Conservation (phyloP, 495 filamentous ascomycete species). For the Collariella sp. region DNA sequence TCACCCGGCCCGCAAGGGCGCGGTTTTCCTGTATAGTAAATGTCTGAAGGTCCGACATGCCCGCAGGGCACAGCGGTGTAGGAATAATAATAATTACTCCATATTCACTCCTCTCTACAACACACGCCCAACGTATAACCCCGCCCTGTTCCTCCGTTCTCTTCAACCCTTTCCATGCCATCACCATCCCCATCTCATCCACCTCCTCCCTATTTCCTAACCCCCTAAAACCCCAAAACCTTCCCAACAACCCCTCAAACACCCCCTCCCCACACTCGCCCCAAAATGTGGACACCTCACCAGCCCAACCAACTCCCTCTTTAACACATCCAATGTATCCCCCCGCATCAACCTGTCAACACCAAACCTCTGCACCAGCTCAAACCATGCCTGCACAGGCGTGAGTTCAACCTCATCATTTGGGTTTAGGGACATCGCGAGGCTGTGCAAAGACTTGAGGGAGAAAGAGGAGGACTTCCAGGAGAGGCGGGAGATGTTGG, state of each 20-base stretch:
- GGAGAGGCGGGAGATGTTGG: background rate
- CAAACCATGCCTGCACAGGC: conserved; percentile 47
- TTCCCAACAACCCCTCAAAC: conserved; percentile 35
- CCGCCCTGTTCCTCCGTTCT: no score
- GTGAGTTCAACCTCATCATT: conserved; percentile 32
- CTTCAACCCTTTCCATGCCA: no score
- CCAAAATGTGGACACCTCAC: conserved; percentile 37
- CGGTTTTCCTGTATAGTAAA: no score
- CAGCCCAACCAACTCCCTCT: conserved; percentile 25
- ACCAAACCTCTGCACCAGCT: conserved; percentile 29
- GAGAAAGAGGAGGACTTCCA: conserved; percentile 27
- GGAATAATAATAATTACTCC: no score
- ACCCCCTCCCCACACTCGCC: conserved; percentile 32
- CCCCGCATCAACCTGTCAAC: conserved; percentile 11
- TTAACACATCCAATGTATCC: conserved; percentile 24
- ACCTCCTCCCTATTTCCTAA: background rate
- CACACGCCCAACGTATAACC: no score
- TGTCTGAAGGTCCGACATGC: no score
- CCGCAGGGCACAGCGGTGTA: no score
- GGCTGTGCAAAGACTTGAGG: conserved; percentile 30
- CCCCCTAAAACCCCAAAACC: background rate
- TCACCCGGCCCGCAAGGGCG: no score
- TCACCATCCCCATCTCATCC: background rate
- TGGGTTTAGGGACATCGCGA: conserved; percentile 32
- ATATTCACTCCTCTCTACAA: no score